Conservation (phyloP, 805 yeast species). For the Torulaspora indica region DNA sequence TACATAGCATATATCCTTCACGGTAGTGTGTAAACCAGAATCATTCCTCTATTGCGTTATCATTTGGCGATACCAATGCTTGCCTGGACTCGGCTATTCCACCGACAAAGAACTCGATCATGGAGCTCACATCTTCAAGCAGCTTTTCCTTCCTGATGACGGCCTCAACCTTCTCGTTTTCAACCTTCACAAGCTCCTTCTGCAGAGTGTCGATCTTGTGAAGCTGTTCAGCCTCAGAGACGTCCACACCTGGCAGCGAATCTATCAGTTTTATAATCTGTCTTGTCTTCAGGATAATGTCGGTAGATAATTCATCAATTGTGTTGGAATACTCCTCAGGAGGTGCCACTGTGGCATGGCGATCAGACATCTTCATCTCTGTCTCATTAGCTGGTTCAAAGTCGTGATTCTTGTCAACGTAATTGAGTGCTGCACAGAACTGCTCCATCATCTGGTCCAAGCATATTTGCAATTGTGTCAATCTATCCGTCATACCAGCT, state of each 20-base stretch:
- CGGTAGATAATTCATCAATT: constrained; percentile 74
- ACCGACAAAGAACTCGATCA: constrained; percentile 49
- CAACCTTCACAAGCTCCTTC: constrained; percentile 55
- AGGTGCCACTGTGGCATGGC: constrained; percentile 50
- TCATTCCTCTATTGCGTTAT: constrained; percentile 3
- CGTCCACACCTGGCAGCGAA: constrained; percentile 89
- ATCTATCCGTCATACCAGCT: constrained; percentile 65
- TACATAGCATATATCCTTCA: constrained; percentile 7
- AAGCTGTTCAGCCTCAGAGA: constrained; percentile 69
- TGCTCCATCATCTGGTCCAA: constrained; percentile 75
- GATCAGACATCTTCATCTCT: constrained; percentile 60
- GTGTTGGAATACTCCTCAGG: constrained; percentile 46
- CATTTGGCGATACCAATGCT: constrained; percentile 2
- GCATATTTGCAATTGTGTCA: constrained; percentile 86
- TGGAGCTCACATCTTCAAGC: constrained; percentile 54
- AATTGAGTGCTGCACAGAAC: constrained; percentile 71
- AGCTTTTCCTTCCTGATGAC: constrained; percentile 61
- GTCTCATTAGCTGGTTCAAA: constrained; percentile 43
- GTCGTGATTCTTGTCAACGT: constrained; percentile 72
- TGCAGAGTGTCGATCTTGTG: constrained; percentile 58
- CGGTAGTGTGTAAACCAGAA: constrained; percentile 3
- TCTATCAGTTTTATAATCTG: constrained; percentile 84
- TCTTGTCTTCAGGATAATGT: constrained; percentile 76
- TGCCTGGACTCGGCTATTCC: constrained; percentile 38
- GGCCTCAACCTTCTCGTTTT: constrained; percentile 51